These are phyloP conservation scores for Urochloa ruziziensis DNA, from an alignment of 176 grass and related monocot genomes.

Conservation along the genomic window DNA sequence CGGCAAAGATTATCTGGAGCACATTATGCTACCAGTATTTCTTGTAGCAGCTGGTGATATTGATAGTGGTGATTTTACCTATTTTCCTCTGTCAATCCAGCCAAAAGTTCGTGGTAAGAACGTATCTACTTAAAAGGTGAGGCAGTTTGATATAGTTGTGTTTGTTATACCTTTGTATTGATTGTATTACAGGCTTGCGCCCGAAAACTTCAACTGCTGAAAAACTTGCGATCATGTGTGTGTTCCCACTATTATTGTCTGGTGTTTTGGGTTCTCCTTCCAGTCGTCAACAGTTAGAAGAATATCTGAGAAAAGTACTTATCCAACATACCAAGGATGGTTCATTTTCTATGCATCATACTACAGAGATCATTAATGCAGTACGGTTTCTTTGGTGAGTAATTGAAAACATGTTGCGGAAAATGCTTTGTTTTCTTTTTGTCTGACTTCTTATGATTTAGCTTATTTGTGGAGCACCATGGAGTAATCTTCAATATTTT, in stretches of 20 bases:
- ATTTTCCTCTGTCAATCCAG: conserved; percentile 78
- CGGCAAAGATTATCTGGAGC: conserved; percentile 81
- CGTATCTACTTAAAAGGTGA: conserved; percentile 11
- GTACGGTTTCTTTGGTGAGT: conserved; percentile 92
- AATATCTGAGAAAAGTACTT: conserved; percentile 93
- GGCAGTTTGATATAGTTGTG: conserved; percentile 5
- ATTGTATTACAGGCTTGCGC: conserved; percentile 61
- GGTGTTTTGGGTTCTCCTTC: conserved; percentile 87
- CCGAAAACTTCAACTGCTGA: conserved; percentile 76
- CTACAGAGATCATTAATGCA: conserved; percentile 73
- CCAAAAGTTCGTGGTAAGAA: conserved; percentile 87
- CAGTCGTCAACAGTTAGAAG: conserved; percentile 51
- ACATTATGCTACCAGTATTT: conserved; percentile 93
- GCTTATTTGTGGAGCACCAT: conserved; percentile 92
- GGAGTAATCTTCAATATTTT: conserved; percentile 75
- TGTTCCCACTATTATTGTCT: conserved; percentile 86
- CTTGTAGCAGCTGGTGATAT: conserved; percentile 87
- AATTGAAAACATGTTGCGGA: conserved; percentile 9
- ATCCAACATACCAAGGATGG: conserved; percentile 66
- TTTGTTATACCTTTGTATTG: conserved; percentile 19
- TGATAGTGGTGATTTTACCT: conserved; percentile 83
- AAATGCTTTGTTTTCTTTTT: conserved; percentile 35
- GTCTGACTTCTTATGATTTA: conserved; percentile 43
- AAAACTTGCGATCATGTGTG: conserved; percentile 72
- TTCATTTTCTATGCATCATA: conserved; percentile 73